phyloP scores from a whole-genome alignment of 306 rosid species.

The Chamaecrista fasciculata region DNA sequence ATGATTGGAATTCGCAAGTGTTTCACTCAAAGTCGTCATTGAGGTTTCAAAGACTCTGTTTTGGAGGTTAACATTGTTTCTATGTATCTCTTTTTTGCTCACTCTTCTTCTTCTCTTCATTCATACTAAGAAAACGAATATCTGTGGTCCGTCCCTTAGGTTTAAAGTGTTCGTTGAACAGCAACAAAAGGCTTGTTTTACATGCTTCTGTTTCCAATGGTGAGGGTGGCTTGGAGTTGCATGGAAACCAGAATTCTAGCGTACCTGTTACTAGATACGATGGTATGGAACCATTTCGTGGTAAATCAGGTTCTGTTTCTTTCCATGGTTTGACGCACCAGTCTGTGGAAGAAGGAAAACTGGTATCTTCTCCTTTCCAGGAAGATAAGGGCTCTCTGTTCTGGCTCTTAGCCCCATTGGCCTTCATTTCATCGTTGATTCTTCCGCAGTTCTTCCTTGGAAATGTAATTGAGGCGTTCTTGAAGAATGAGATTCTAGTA shows the following conservation, averaged over 20 bases:
- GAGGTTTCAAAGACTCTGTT: constrained; percentile 27
- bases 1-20: background rate
- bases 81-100: background rate
- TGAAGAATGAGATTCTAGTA: constrained; percentile 53
- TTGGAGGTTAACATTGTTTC: background rate
- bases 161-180: constrained; percentile 34
- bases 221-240: constrained; percentile 47
- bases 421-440: constrained; percentile 64
- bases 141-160: constrained; percentile 27
- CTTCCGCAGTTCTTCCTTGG: constrained; percentile 72
- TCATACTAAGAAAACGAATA: background rate
- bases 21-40: constrained; percentile 29
- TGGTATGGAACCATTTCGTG: constrained; percentile 72
- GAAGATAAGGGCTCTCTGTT: constrained; percentile 62
- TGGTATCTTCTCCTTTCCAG: constrained; percentile 69
- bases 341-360: constrained; percentile 63
- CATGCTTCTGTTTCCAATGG: constrained; percentile 49
- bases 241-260: constrained; percentile 30
- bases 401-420: constrained; percentile 75
- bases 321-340: constrained; percentile 77
- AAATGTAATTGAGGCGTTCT: constrained; percentile 44
- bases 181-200: constrained; percentile 33
- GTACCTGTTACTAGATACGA: constrained; percentile 30
- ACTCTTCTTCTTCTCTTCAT: background rate
- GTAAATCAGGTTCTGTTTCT: constrained; percentile 84